Evolutionary conservation across 1,139 yeast genomes (phyloP), one percentile per base, ranked within the genome.

Genomic region (Pneumocystis sp.): DNA sequence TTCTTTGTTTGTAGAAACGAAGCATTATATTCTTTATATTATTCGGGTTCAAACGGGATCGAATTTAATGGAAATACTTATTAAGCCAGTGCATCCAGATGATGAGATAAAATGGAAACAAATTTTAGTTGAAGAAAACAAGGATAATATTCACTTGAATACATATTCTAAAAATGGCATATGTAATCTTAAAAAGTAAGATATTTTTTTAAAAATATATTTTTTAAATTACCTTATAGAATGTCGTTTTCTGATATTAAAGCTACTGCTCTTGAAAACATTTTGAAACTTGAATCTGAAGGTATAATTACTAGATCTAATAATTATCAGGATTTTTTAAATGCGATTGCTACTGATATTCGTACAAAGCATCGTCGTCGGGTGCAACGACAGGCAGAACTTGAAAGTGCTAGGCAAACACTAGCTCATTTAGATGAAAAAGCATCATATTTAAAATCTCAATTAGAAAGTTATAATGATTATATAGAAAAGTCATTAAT

Each of bases 261-360:
- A 75, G 85, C 83, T 68, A 78, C 83, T 72, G 86, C 96, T 0
- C 76, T 95, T 63, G 93, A 87, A 70, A 82, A 86, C 64, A 80
- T 93, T 2, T 78, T 90, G 65, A 89, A 89, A 70, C 78, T 93
- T 65, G 97, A 91, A 73, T 74, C 81, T 1, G 77, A 83, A 73
- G 93, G 91, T 1, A 77, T 81, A 63, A 80, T 90, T 15, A 78
- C 86, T 1, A 80, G 96, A 66, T 78, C 80, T 29, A 84, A 89
- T 72, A 84, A 87, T 42, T 89, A 86, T 74, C 98, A 93, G 73
- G 85, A 82, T 34, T 74, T 93, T 35, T 76, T 93, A 67, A 90
- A 90, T 72, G 89, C 87, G 68, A 86, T 93, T 68, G 96, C 96
- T 0, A 77, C 82, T 65, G 97, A 95, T 70, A 89, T 93, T 70